Base-by-base conservation (phyloP, 768 basidiomycete genomes). In the Kwoniella botswanensis region DNA sequence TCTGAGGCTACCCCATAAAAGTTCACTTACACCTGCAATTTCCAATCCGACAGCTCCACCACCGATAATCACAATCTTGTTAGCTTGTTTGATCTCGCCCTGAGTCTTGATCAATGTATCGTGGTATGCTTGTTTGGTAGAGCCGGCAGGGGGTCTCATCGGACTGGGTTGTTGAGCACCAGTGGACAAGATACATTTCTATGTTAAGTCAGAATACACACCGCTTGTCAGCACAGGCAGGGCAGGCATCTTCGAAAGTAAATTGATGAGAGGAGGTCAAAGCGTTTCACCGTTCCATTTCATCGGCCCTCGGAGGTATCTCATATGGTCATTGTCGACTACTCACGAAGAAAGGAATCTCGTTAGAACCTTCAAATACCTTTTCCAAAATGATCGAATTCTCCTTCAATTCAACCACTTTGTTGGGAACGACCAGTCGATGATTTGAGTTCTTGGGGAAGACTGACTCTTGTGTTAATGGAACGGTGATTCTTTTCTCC, bases 21-120 rank as follows among this genome's bases (percentile, higher is more conserved):
- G 35, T 5, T 4, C 63, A 71, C 70, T 71, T 17, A 71, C 71
- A 50, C 78, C 78, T 2, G 76, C 74, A 46, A 74, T 63, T 65
- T 79, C 78, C 41, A 91, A 88, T 9, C 90, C 91, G 10, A 91
- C 86, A 0, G 90, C 89, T 1, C 91, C 91, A 7, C 90, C 90
- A 2, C 91, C 91, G 2, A 91, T 87, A 18, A 91, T 86, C 5
- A 91, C 85, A 4, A 92, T 85, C 50, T 85, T 87, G 1, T 82
- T 81, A 0, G 88, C 86, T 1, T 79, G 81, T 65, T 86, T 83
- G 65, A 91, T 85, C 7, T 73, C 78, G 50, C 78, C 77, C 74
- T 90, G 90, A 67, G 86, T 86, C 15, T 82, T 79, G 22, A 60
- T 52, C 13, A 73, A 46, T 0, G n/a, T 13, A 26, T 63, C 17